A percentile compares a stretch with the other conserved stretches of the same genome.
phyloP scores from a whole-genome alignment of 352 stramenopile species.

The Thraustotheca clavata region DNA sequence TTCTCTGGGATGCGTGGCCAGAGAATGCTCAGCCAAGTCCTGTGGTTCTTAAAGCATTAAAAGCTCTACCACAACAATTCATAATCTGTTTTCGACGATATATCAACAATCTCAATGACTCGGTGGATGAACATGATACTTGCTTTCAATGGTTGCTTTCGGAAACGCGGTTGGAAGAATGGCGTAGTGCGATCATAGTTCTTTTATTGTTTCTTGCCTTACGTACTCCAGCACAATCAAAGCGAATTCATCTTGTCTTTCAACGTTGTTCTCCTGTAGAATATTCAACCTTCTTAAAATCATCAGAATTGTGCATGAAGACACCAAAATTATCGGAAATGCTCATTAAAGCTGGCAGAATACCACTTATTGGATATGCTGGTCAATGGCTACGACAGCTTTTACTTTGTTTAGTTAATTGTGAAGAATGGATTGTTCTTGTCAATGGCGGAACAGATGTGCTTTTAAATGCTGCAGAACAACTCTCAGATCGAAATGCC shows the following conservation, averaged over 20 bases:
- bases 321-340: not conserved
- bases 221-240: not conserved
- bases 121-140: not conserved
- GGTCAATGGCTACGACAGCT: conserved; percentile 4
- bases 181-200: conserved; percentile 16
- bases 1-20: conserved; percentile 14
- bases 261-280: not conserved
- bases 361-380: conserved; percentile 1
- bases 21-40: not conserved
- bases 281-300: not conserved
- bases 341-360: conserved; percentile 13
- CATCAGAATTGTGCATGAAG: conserved; percentile 4
- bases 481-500: not conserved
- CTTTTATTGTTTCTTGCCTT: conserved; percentile 7
- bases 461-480: conserved; percentile 4
- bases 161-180: conserved; percentile 9
- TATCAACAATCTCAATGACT: not conserved
- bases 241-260: conserved; percentile 2
- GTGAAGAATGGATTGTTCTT: conserved; percentile 12
- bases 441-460: conserved; percentile 17
- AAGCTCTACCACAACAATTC: conserved; percentile 1
- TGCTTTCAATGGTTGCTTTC: conserved; percentile 15
- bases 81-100: conserved; percentile 11
- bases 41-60: not conserved
- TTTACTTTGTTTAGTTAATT: not conserved